Base-by-base conservation (phyloP, 176 grass and related monocot species). In the Saccharum spontaneum region DNA sequence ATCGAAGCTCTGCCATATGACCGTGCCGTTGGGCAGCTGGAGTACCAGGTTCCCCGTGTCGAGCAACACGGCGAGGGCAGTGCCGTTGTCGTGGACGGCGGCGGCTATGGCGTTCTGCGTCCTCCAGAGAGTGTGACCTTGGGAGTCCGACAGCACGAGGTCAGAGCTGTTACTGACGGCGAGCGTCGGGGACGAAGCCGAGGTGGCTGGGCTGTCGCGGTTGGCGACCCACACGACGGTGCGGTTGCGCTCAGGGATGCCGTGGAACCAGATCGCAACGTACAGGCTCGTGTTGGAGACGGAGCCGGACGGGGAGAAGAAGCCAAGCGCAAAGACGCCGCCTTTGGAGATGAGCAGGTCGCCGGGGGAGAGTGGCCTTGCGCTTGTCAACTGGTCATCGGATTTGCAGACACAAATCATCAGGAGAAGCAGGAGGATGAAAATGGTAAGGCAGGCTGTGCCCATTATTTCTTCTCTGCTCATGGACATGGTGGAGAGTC, bases 1-100 rank as follows among this genome's bases (percentile, higher is more conserved):
- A 37, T 88, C 63, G 4, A 90, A 86, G 52, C 91, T 93, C n/a
- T 93, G 76, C 86, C 86, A 91, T 26, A 91, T 50, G 6, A 33
- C 14, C 1, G 60, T 72, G 33, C 55, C 61, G 3, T 75, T 81
- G 1, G 64, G 38, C 26, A 23, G 28, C 16, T 23, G 84, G 8
- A 89, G 71, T 6, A 86, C 66, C 28, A 94, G 59, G 78, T 91
- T 87, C 0, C 86, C 84, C 0, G 59, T 33, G n/a, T 91, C 22
- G 3, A 85, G 65, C 0, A 87, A 67, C 46, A 71, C 54, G 54
- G 54, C 28, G 0, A 84, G 72, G 1, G 22, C 1, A 38, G 24
- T 24, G 40, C 6, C 20, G 40, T 3, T 2, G 3, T 16, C 6
- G 28, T 28, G 28, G 28, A 28, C 28, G 0, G 11, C 3, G 20